Evolutionary conservation across 1,284 basidiomycete genomes (phyloP).

Genomic region (Marasmius sp.): DNA sequence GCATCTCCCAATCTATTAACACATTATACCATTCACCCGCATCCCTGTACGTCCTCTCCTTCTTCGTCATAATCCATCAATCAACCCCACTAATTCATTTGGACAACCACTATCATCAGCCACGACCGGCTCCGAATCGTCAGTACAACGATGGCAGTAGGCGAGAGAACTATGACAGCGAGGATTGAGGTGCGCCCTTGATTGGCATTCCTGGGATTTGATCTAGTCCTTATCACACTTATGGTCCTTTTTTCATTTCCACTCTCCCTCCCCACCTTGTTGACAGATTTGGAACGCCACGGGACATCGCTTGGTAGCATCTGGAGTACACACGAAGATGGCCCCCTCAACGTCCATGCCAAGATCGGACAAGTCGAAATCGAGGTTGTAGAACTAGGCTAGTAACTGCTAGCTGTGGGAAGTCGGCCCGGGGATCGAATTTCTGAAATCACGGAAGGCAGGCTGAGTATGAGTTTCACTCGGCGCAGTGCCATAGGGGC

Average conservation of each 20-base stretch:
- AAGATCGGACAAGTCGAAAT: not conserved
- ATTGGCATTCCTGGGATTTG: not conserved
- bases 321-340: conserved; percentile 41
- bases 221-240: not conserved
- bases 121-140: conserved; percentile 40
- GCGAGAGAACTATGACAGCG: conserved; percentile 30
- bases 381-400: not conserved
- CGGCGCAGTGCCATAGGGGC: too few relatives aligned
- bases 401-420: not conserved
- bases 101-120: conserved; percentile 19
- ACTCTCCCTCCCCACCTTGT: not conserved
- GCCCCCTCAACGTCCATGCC: conserved; percentile 22
- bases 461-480: too few relatives aligned
- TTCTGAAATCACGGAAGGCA: too few relatives aligned
- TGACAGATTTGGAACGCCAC: conserved; percentile 39
- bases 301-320: conserved; percentile 39
- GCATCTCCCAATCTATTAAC: conserved; percentile 42
- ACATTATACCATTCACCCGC: conserved; percentile 39
- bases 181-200: conserved; percentile 31
- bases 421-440: too few relatives aligned
- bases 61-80: not conserved
- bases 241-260: not conserved
- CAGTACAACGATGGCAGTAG: conserved; percentile 34
- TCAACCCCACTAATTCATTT: not conserved
- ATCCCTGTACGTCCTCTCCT: conserved; percentile 26